These are phyloP conservation scores for Aspergillus viridinutans DNA, from an alignment of 2,329 filamentous ascomycete genomes.

Conservation along the genomic window DNA sequence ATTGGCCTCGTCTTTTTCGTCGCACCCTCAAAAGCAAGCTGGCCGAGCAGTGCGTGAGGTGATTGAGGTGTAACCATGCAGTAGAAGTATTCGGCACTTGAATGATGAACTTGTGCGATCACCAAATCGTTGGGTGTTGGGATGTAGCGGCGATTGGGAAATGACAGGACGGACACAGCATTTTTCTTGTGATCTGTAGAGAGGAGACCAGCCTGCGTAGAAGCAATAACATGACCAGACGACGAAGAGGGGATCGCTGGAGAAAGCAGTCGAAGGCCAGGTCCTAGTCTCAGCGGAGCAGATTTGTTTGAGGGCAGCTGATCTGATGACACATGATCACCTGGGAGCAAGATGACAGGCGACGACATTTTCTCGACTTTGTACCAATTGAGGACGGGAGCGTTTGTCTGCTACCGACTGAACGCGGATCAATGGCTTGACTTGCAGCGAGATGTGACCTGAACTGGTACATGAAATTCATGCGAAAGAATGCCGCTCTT, in stretches of 20 bases:
- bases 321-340: slow-evolving; percentile 65
- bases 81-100: slow-evolving; percentile 71
- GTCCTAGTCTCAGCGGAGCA: slow-evolving; percentile 71
- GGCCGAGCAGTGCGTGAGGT: slow-evolving; percentile 66
- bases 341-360: slow-evolving; percentile 71
- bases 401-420: background rate
- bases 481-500: slow-evolving; percentile 11
- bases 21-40: slow-evolving; percentile 88
- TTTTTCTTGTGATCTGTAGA: slow-evolving; percentile 40
- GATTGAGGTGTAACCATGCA: slow-evolving; percentile 67
- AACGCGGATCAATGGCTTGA: background rate
- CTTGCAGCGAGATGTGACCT: background rate
- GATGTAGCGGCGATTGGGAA: slow-evolving; percentile 60
- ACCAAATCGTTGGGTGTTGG: slow-evolving; percentile 80
- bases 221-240: slow-evolving; percentile 40
- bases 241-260: slow-evolving; percentile 60
- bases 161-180: slow-evolving; percentile 31
- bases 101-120: slow-evolving; percentile 78
- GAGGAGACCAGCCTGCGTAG: slow-evolving; percentile 33
- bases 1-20: slow-evolving; percentile 87
- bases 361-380: slow-evolving; percentile 47
- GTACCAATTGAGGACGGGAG: background rate
- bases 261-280: slow-evolving; percentile 76
- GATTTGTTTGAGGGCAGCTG: slow-evolving; percentile 64
- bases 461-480: background rate